These are phyloP conservation scores for Helicocarpus griseus DNA, from an alignment of 2,329 filamentous ascomycete species.

Conservation along the genomic window DNA sequence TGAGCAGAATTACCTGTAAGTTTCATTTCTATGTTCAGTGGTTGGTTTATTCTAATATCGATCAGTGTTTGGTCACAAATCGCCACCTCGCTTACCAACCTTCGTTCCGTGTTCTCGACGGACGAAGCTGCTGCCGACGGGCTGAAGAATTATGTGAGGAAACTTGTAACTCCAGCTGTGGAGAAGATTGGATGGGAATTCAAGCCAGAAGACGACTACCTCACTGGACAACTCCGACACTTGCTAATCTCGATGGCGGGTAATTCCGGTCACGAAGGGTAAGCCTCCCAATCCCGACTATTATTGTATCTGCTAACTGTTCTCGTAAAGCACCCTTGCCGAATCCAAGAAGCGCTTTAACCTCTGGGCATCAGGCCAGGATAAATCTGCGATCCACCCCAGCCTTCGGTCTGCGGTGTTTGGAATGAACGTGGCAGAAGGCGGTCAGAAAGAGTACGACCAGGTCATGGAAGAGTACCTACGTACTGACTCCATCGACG, in stretches of 20 bases:
- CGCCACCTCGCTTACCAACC: constrained; percentile 61
- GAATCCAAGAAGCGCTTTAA: constrained; percentile 74
- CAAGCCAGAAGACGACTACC: constrained; percentile 65
- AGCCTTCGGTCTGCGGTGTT: constrained; percentile 74
- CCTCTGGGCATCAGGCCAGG: constrained; percentile 58
- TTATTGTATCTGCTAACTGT: constrained; percentile 2
- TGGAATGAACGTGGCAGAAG: constrained; percentile 65
- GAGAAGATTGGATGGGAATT: constrained; percentile 82
- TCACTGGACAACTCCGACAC: constrained; percentile 72
- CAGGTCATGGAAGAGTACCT: constrained; percentile 78
- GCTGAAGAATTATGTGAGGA: constrained; percentile 68
- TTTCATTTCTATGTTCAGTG: constrained; percentile 4
- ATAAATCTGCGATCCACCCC: constrained; percentile 64
- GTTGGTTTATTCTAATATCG: constrained; percentile 13
- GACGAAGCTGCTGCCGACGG: constrained; percentile 62
- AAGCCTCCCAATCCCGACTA: constrained; percentile 26
- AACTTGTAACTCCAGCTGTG: constrained; percentile 64
- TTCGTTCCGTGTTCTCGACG: constrained; percentile 77
- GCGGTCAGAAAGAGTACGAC: constrained; percentile 59
- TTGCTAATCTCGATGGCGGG: constrained; percentile 69
- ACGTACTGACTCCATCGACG: constrained; percentile 74
- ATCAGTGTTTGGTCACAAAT: constrained; percentile 73
- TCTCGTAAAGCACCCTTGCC: constrained; percentile 47
- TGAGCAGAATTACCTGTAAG: constrained; percentile 68
- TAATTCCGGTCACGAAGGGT: constrained; percentile 64